Evolutionary conservation across 352 stramenopile genomes (phyloP), one percentile per base, ranked within the genome.

Genomic region (Pythium pyrilobum): DNA sequence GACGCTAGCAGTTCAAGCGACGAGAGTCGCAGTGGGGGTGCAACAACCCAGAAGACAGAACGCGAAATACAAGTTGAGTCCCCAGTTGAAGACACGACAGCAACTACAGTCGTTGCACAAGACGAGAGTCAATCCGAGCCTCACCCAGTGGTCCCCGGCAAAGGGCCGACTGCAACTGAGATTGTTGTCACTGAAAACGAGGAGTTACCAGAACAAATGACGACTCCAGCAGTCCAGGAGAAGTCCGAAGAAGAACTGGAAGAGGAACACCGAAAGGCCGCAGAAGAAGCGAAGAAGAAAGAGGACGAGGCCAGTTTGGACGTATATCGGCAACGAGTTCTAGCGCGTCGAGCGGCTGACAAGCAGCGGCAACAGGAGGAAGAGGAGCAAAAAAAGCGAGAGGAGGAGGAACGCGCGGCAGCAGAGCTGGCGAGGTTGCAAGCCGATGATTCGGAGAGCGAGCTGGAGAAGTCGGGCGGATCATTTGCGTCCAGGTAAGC

Each of bases 401-500:
- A 77, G 38, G 68, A 74, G 33, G 66, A 76, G 38, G 71, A 80
- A 62, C 66, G 69, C 21, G 34, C 23, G 27, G 36, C 44, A 23
- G 50, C 50, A 18, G 43, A 56, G 15, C 42, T 39, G 1, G 40
- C 44, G 16, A 33, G 42, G 4, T 40, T 37, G 18, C 32, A 52
- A 41, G 50, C 38, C 2, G 64, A 56, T 23, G 73, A 64, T 0
- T 82, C 66, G 0, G 77, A 87, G 1, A 49, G 85, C 16, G 77
- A 84, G 31, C 46, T 85, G 12, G 77, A 88, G 32, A 49, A 81
- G 0, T 88, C 77, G 1, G 72, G 58, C 0, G 77, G 66, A 56
- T 88, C 77, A 10, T 86, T 88, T 29, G 74, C 77, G 44, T 88
- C 77, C 1, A 88, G 77, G 77, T 88, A 75, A 20, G 60, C 18